phyloP scores from a whole-genome alignment of 108 stramenopile genomes.

The Nannochloropsis granulata region DNA sequence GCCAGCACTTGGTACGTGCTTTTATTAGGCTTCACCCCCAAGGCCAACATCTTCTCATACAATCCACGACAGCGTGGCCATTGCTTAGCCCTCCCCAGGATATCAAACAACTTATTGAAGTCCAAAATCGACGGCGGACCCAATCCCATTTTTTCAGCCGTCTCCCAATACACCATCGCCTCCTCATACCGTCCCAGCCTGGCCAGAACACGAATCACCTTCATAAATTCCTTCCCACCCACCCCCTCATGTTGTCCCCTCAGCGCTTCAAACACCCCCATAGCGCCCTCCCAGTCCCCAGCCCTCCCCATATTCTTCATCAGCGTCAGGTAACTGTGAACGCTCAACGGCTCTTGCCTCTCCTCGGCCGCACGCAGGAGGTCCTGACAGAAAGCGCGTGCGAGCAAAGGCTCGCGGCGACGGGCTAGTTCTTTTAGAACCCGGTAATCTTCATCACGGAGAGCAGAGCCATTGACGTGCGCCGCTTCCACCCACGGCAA shows the following conservation, averaged over 20 bases:
- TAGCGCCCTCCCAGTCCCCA: background rate
- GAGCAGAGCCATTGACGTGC: background rate
- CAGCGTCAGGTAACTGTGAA: background rate
- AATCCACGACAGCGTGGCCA: background rate
- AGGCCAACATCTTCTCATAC: background rate
- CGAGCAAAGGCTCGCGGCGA: background rate
- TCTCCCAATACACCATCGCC: background rate
- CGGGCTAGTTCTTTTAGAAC: background rate
- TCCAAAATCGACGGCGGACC: background rate
- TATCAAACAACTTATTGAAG: background rate
- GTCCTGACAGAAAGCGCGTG: background rate
- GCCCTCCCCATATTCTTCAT: background rate
- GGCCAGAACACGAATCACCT: background rate
- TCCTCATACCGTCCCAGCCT: background rate
- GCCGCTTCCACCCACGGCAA: background rate
- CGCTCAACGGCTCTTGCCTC: background rate
- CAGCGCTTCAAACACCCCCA: background rate
- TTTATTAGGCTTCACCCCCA: background rate
- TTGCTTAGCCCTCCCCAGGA: background rate
- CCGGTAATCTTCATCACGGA: background rate
- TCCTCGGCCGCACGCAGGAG: background rate
- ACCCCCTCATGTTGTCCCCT: background rate
- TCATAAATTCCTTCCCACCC: background rate
- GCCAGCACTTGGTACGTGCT: background rate
- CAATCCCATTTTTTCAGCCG: background rate